These are phyloP conservation scores for Oxytropis ochrocephala DNA, from an alignment of 306 rosid genomes.

Conservation along the genomic window DNA sequence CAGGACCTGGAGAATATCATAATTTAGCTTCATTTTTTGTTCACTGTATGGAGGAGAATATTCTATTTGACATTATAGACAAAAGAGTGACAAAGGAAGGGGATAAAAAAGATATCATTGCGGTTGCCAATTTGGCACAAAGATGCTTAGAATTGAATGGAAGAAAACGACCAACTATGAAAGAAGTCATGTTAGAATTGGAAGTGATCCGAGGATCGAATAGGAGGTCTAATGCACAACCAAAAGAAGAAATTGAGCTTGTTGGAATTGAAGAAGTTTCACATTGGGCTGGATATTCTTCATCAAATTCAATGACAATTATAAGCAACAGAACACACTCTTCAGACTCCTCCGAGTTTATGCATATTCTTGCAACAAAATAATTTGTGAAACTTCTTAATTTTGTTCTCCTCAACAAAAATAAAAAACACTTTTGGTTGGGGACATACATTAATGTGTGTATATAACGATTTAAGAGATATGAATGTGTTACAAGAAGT, in stretches of 20 bases:
- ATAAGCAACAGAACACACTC: background rate
- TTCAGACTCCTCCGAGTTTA: background rate
- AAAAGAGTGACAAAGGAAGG: conserved; percentile 20
- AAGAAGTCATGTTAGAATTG: conserved; percentile 35
- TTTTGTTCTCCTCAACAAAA: background rate
- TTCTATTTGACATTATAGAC: conserved; percentile 29
- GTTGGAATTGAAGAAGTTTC: background rate
- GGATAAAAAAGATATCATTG: conserved; percentile 13
- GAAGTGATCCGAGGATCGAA: conserved; percentile 23
- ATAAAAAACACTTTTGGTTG: background rate
- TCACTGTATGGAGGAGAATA: conserved; percentile 1
- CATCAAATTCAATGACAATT: background rate
- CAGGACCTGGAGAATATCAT: background rate
- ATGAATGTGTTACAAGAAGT: too few species aligned
- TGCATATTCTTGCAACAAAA: background rate
- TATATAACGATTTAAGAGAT: too few species aligned
- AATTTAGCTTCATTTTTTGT: conserved; percentile 33
- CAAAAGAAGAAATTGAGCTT: conserved; percentile 19
- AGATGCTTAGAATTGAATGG: conserved; percentile 42
- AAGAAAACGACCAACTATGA: conserved; percentile 43
- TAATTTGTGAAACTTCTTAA: background rate
- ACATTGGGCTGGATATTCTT: background rate
- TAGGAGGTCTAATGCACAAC: background rate
- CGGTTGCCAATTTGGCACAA: conserved; percentile 33
- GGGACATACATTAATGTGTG: background rate